Evolutionary conservation across 352 stramenopile genomes (phyloP).

Genomic region (Pythium volutum): DNA sequence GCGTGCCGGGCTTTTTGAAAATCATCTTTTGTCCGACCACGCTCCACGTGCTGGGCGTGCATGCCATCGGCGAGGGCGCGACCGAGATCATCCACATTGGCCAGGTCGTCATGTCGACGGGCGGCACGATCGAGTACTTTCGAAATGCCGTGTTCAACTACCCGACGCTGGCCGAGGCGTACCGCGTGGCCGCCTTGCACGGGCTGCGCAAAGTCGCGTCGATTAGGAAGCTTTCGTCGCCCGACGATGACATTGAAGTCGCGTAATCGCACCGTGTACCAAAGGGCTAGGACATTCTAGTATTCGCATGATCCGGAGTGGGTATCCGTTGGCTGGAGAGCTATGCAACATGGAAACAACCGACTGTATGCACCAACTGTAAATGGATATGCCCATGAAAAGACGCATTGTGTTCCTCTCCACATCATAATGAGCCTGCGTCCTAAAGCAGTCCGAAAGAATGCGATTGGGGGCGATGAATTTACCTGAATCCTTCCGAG

Average conservation of each 20-base stretch:
- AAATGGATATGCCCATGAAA: no score
- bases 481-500: no score
- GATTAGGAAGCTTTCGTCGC: slow-evolving; percentile 29
- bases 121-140: slow-evolving; percentile 87
- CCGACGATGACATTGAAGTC: slow-evolving; percentile 11
- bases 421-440: no score
- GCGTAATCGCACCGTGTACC: slow-evolving; percentile 8
- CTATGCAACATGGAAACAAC: no score
- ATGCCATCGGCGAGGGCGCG: slow-evolving; percentile 81
- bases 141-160: slow-evolving; percentile 92
- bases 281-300: no score
- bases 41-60: slow-evolving; percentile 72
- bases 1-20: slow-evolving; percentile 77
- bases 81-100: slow-evolving; percentile 91
- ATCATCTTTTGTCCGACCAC: slow-evolving; percentile 83
- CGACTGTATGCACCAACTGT: no score
- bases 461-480: no score
- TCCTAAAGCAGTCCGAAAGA: no score
- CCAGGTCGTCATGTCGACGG: slow-evolving; percentile 84
- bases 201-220: slow-evolving; percentile 70
- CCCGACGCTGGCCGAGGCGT: slow-evolving; percentile 86
- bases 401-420: no score
- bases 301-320: no score
- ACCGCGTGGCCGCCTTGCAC: slow-evolving; percentile 77
- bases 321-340: no score